Conservation (phyloP, 768 basidiomycete species). For the Lactarius pseudohatsudake region DNA sequence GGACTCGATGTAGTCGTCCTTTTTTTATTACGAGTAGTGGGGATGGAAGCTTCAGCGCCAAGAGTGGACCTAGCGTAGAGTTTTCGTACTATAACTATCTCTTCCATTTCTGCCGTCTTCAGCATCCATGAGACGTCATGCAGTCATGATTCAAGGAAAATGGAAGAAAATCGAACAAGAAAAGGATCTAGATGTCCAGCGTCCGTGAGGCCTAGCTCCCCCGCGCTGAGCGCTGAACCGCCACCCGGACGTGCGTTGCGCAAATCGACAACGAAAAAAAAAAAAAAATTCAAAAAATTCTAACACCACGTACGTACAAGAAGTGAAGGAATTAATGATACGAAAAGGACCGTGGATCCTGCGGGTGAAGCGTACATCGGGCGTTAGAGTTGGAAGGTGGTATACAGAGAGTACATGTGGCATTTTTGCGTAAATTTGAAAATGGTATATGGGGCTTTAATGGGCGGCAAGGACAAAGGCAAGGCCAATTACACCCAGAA, state of each 20-base stretch:
- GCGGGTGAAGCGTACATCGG: background rate
- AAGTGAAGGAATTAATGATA: background rate
- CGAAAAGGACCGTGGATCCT: background rate
- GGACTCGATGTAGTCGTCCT: too few relatives aligned
- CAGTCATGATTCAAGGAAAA: too few relatives aligned
- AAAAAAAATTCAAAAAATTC: background rate
- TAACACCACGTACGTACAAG: background rate
- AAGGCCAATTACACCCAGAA: slow-evolving; percentile 12
- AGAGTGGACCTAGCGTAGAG: too few relatives aligned
- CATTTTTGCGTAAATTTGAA: background rate
- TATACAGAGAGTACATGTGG: slow-evolving; percentile 9
- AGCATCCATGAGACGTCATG: too few relatives aligned
- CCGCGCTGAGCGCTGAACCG: background rate
- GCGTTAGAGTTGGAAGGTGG: slow-evolving; percentile 10
- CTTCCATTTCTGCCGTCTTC: too few relatives aligned
- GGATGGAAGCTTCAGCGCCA: too few relatives aligned
- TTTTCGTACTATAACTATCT: too few relatives aligned
- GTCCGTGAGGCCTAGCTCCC: background rate
- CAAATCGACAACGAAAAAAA: background rate
- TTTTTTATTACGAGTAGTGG: too few relatives aligned
- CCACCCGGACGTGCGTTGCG: slow-evolving; percentile 6
- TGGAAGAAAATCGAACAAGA: background rate
- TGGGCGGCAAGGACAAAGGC: slow-evolving; percentile 8
- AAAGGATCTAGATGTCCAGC: background rate
- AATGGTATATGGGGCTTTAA: slow-evolving; percentile 2